A percentile compares a stretch with the other conserved stretches of the same genome.
These are phyloP conservation scores for Chaetothyriales sp. DNA, from an alignment of 2,329 filamentous ascomycete species.

Conservation along the genomic window DNA sequence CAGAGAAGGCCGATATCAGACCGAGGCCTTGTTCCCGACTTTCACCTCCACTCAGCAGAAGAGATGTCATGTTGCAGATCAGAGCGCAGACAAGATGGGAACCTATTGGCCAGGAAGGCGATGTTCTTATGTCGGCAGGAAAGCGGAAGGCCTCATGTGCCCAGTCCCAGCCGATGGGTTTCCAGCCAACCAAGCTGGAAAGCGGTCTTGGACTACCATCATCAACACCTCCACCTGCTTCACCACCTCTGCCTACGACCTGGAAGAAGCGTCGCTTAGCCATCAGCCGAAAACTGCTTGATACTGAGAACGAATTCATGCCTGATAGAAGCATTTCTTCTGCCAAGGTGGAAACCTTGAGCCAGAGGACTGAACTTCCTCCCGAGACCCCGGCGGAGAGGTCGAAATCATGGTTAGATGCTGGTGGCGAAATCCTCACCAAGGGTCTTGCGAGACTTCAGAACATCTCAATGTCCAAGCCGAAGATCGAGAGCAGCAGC, in stretches of 20 bases:
- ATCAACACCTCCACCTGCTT: neutral
- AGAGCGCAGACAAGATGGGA: neutral
- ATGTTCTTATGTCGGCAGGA: neutral
- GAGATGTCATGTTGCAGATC: neutral
- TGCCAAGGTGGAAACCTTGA: neutral
- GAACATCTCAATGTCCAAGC: neutral
- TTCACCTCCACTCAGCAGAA: neutral
- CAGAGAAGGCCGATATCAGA: neutral
- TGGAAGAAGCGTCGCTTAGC: neutral
- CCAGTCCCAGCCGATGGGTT: neutral
- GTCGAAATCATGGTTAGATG: neutral
- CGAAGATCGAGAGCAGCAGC: neutral
- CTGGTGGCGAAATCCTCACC: neutral
- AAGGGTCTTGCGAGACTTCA: neutral
- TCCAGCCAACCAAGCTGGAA: neutral
- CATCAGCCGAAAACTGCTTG: neutral
- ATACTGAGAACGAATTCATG: neutral
- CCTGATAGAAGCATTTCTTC: neutral
- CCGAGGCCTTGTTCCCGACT: neutral
- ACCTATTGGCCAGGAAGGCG: neutral
- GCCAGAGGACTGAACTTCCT: neutral
- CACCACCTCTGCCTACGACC: neutral
- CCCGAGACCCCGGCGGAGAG: neutral
- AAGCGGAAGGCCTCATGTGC: neutral
- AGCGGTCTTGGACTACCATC: neutral